These are phyloP conservation scores for Rubia tinctorum DNA, from an alignment of 305 asterid genomes.

Conservation along the genomic window DNA sequence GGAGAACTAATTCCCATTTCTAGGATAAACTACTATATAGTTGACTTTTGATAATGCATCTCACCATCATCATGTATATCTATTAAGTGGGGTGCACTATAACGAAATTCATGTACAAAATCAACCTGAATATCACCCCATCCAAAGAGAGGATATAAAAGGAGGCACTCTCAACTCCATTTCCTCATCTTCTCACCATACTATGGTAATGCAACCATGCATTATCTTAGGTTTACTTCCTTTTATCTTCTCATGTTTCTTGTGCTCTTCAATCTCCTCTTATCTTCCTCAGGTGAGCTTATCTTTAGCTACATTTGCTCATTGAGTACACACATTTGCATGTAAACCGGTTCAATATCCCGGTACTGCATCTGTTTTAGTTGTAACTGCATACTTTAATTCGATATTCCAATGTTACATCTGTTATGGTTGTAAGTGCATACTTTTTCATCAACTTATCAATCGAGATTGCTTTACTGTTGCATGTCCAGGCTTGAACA, in stretches of 20 bases:
- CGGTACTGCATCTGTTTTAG: too few species aligned
- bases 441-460: too few species aligned
- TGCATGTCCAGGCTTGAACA: conserved; percentile 20
- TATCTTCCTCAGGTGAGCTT: conserved; percentile 48
- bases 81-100: conserved; percentile 38
- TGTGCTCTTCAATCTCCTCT: conserved; percentile 39
- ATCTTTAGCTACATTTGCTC: background rate
- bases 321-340: background rate
- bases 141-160: conserved; percentile 44
- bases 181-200: conserved; percentile 19
- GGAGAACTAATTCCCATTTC: too few species aligned
- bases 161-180: conserved; percentile 15
- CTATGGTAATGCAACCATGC: conserved; percentile 27
- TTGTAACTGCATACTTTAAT: too few species aligned
- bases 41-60: conserved; percentile 72
- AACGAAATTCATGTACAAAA: background rate
- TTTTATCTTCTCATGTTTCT: conserved; percentile 25
- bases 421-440: too few species aligned
- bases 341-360: background rate
- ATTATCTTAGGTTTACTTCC: conserved; percentile 31
- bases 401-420: too few species aligned
- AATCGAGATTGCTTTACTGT: background rate
- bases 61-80: conserved; percentile 64
- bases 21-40: conserved; percentile 28
- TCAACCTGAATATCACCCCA: background rate